Evolutionary conservation across 2,329 filamentous ascomycete genomes (phyloP).

Genomic region (Tetracladium maxilliforme): DNA sequence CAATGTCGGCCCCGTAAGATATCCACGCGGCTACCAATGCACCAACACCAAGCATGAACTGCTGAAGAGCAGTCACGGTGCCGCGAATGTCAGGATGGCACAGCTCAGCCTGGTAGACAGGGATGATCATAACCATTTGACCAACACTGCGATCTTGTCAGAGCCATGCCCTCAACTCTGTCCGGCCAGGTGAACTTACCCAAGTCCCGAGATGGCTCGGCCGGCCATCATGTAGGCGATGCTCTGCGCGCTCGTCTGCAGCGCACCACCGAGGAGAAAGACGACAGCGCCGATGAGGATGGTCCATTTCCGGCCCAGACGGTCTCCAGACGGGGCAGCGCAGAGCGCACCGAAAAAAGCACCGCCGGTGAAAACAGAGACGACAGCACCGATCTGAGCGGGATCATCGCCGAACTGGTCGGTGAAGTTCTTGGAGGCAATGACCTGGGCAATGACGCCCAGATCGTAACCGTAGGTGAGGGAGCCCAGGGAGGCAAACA

Average conservation of each 20-base stretch:
- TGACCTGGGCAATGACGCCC: slow-evolving; percentile 16
- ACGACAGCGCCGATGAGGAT: slow-evolving; percentile 39
- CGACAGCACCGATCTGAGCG: slow-evolving; percentile 35
- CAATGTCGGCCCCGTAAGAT: too few species aligned
- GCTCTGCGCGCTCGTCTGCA: slow-evolving; percentile 41
- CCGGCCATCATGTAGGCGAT: slow-evolving; percentile 43
- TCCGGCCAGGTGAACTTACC: slow-evolving; percentile 15
- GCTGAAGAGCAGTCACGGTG: slow-evolving; percentile 43
- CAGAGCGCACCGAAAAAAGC: slow-evolving; percentile 32
- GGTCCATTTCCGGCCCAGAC: slow-evolving; percentile 39
- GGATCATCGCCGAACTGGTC: slow-evolving; percentile 7
- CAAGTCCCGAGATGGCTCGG: slow-evolving; percentile 38
- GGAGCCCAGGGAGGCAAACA: slow-evolving; percentile 5
- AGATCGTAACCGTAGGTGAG: slow-evolving; percentile 12
- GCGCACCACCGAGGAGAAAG: slow-evolving; percentile 42
- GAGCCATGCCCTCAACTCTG: slow-evolving; percentile 6
- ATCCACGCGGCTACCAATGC: slow-evolving; percentile 44
- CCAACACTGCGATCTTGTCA: slow-evolving; percentile 31
- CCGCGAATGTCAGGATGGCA: slow-evolving; percentile 49
- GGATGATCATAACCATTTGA: slow-evolving; percentile 47
- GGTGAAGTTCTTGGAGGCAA: slow-evolving; percentile 11
- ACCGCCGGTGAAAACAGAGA: slow-evolving; percentile 50
- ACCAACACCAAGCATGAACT: slow-evolving; percentile 52
- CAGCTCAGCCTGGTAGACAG: slow-evolving; percentile 51
- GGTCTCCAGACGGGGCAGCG: slow-evolving; percentile 39